phyloP scores from a whole-genome alignment of 805 yeast species.

The Teunomyces atbi region DNA sequence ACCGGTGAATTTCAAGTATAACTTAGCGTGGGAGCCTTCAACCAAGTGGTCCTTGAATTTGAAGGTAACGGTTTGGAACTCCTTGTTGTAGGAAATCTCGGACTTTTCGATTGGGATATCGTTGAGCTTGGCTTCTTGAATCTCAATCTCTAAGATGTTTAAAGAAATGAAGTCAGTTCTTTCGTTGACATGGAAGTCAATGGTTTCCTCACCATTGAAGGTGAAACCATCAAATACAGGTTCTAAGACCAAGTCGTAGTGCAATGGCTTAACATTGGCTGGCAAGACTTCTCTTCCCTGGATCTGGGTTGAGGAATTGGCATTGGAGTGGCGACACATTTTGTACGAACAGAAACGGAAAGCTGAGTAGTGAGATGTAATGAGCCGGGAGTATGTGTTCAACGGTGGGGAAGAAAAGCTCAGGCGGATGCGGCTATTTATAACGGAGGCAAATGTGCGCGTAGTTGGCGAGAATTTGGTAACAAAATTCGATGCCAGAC shows the following conservation, averaged over 20 bases:
- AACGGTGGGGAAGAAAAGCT: background rate
- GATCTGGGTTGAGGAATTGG: constrained; percentile 1
- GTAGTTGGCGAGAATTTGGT: background rate
- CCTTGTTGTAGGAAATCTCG: constrained; percentile 30
- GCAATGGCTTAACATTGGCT: constrained; percentile 39
- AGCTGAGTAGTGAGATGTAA: background rate
- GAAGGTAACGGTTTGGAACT: constrained; percentile 41
- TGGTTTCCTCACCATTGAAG: constrained; percentile 53
- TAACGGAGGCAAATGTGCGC: constrained; percentile 1
- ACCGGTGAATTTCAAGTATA: constrained; percentile 58
- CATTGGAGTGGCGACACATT: constrained; percentile 5
- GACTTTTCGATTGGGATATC: constrained; percentile 17
- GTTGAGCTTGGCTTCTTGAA: constrained; percentile 46
- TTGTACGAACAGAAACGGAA: constrained; percentile 2
- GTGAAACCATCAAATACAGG: constrained; percentile 54
- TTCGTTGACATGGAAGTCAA: constrained; percentile 55
- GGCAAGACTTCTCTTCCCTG: constrained; percentile 42
- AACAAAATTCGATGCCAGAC: background rate
- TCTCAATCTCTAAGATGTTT: constrained; percentile 64
- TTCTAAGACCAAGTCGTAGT: constrained; percentile 41
- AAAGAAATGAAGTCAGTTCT: constrained; percentile 46
- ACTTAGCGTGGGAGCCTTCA: constrained; percentile 38
- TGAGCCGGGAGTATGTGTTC: background rate
- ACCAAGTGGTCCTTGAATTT: constrained; percentile 32
- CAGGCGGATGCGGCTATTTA: constrained; percentile 1